Percentiles rank a stretch among this genome's conserved stretches.
These are phyloP conservation scores for Clarireedia monteithiana DNA, from an alignment of 2,329 filamentous ascomycete genomes.

Conservation along the genomic window DNA sequence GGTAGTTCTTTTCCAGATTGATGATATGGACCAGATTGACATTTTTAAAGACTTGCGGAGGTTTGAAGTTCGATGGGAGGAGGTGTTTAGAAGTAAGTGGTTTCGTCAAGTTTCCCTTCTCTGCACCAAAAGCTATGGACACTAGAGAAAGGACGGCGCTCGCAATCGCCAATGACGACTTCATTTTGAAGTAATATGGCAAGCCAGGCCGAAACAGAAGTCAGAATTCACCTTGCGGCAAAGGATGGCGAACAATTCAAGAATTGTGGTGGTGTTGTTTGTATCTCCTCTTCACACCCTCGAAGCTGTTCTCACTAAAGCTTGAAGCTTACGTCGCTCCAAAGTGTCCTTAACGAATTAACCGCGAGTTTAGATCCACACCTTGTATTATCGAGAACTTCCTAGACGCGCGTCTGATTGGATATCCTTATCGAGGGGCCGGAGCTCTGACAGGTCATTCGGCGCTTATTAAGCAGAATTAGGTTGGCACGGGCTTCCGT, in stretches of 20 bases:
- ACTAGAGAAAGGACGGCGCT: conserved; percentile 50
- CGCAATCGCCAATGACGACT: conserved; percentile 35
- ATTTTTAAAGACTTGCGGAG: conserved; percentile 89
- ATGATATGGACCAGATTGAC: conserved; percentile 82
- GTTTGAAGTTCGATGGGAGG: conserved; percentile 63
- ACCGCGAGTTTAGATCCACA: conserved; percentile 2
- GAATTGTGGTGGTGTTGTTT: background rate
- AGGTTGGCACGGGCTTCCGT: background rate
- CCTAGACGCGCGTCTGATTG: background rate
- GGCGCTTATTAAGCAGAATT: background rate
- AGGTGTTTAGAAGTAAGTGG: conserved; percentile 48
- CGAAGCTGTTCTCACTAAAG: background rate
- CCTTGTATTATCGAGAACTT: background rate
- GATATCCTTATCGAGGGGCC: background rate
- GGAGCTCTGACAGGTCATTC: background rate
- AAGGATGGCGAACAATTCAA: background rate
- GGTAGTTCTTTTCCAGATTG: conserved; percentile 89
- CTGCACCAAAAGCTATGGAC: conserved; percentile 23
- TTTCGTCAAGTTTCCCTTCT: conserved; percentile 26
- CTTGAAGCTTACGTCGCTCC: conserved; percentile 21
- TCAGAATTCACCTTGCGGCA: background rate
- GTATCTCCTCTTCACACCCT: background rate
- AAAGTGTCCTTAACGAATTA: conserved; percentile 17
- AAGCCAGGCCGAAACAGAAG: background rate
- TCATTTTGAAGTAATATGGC: conserved; percentile 24